Evolutionary conservation across 106 monocot genomes (phyloP), one percentile per base, ranked within the genome.

Genomic region (Allium fistulosum): DNA sequence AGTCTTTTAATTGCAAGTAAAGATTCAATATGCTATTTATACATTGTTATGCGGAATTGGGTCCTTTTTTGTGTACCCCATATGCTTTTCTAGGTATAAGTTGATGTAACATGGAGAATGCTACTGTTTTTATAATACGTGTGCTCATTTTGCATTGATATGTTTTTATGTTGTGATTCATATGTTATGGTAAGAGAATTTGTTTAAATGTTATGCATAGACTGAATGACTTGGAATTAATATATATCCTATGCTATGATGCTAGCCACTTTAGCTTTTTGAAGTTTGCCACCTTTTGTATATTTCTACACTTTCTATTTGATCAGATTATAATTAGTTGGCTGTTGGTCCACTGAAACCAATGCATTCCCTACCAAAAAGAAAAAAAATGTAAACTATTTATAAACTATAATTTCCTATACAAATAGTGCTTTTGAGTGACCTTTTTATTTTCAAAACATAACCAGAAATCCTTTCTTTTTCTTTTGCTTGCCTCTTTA

Each of bases 261-360:
- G 65, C 22, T 66, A 66, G 49, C 10, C 65, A 66, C 48, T 17
- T 49, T 66, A 66, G 65, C 63, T 61, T 61, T 7, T 61, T 61
- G 17, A 10, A 8, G 22, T 7, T 26, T 61, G 60, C 60, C 60
- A 61, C 26, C 22, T 61, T 63, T 46, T 2, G 59, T 59, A 22
- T 59, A 9, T 59, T 59, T 37, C 37, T 17, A 46, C 66, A 14
- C 8, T 66, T 58, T 28, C 15, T 48, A 47, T 46, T 68, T 60
- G 11, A 49, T 62, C 14, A 48, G 11, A 45, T 68, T 13, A n/a
- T n/a, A 75, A 53, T 48, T 22, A 22, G 22, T 22, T 49, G 62
- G 1, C 59, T 69, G 61, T 37, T 49, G 68, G 62, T 18, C 60
- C 62, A 62, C 67, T 55, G 11, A 53, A 27, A 27, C 22, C 22